Base-by-base conservation (phyloP, 192 early-diverging fungal genomes). In the Chytriomyces sp. region DNA sequence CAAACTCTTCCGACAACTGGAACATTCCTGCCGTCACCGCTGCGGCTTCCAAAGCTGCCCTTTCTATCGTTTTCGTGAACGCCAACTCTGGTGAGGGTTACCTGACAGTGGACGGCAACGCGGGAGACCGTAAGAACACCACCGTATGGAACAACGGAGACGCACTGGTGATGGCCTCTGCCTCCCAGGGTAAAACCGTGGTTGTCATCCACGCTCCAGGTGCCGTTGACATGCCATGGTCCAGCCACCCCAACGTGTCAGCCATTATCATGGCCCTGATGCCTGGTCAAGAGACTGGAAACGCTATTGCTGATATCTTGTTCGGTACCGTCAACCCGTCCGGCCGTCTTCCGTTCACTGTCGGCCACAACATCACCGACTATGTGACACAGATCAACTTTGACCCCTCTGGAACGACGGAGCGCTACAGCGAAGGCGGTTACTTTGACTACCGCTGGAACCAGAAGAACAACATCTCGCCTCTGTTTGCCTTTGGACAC, bases 221-320 rank as follows among this genome's bases (percentile, higher is more conserved):
- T 34, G 70, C 89, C 37, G 84, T 91, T 26, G 61, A 77, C 59
- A 87, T 90, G 83, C 74, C 78, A 19, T 90, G 84, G 86, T 53
- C 77, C 25, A 59, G 84, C 53, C 82, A 90, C 74, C 86, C 88
- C 14, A 87, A 89, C 67, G 79, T 90, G 59, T 80, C 74, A 3
- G 85, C 84, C 39, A 78, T 84, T 38, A 78, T 90, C 57, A 79
- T 74, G 38, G 81, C 89, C 38, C 73, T 77, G 39, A 66, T 91
- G 38, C 88, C 88, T 25, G 89, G 89, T 37, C 85, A 91, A 75
- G 89, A 91, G 70, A 76, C 83, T 44, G 89, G 89, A 49, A 87
- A 91, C 58, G 72, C 86, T 25, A 62, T 91, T 55, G 89, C 89
- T 41, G 88, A 91, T 61, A 80, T 91, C 25, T 71, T 91, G 3